phyloP scores from a whole-genome alignment of 192 early-diverging fungal genomes.

The Backusella liffmaniae region DNA sequence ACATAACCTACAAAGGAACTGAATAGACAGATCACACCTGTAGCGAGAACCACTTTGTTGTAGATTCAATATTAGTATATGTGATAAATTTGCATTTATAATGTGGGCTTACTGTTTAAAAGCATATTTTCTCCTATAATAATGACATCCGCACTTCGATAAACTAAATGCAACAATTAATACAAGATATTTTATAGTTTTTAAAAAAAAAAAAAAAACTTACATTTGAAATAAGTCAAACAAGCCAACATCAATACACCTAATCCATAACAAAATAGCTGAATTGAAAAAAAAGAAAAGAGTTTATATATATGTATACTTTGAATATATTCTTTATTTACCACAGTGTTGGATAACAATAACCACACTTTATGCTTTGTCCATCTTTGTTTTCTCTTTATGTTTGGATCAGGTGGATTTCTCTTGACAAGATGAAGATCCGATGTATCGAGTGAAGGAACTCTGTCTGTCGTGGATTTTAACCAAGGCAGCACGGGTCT shows the following conservation, averaged over 20 bases:
- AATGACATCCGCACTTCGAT: constrained; percentile 30
- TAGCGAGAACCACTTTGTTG: constrained; percentile 31
- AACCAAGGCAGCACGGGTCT: no score
- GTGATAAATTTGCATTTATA: not conserved
- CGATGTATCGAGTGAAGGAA: constrained; percentile 8
- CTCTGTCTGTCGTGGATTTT: no score
- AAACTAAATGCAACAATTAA: constrained; percentile 18
- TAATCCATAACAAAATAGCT: constrained; percentile 36
- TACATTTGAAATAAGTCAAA: constrained; percentile 37
- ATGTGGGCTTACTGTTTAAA: constrained; percentile 25
- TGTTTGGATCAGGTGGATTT: constrained; percentile 19
- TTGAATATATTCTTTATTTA: not conserved
- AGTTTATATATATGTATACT: not conserved
- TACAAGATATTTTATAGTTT: not conserved
- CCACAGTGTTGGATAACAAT: constrained; percentile 45
- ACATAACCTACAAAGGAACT: constrained; percentile 41
- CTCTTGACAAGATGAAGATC: constrained; percentile 35
- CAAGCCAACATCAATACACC: constrained; percentile 14
- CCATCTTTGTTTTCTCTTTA: constrained; percentile 35
- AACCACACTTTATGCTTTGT: constrained; percentile 45
- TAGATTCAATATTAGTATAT: not conserved
- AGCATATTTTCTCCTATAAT: constrained; percentile 29
- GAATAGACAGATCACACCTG: constrained; percentile 38
- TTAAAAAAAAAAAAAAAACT: not conserved
- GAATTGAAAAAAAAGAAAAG: not conserved